These are phyloP conservation scores for Phytophthora constricta DNA, from an alignment of 352 stramenopile genomes.

Conservation along the genomic window DNA sequence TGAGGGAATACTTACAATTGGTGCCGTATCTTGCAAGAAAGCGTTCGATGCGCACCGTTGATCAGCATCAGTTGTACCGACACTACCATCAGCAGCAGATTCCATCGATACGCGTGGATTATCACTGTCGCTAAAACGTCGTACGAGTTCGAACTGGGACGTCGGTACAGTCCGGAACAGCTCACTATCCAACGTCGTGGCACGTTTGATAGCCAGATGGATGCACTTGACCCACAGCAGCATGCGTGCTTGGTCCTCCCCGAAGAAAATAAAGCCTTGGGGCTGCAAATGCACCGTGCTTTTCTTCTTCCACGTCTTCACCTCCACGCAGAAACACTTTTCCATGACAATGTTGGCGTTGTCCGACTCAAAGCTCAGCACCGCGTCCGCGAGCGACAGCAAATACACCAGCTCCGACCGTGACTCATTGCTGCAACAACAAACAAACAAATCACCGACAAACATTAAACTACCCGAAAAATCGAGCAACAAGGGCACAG, in stretches of 20 bases:
- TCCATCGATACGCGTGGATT: conserved; percentile 23
- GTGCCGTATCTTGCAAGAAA: not conserved
- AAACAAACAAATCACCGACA: not conserved
- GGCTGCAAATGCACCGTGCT: conserved; percentile 60
- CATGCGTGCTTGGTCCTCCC: conserved; percentile 73
- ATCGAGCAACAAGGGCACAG: too few relatives aligned
- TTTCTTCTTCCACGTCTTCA: conserved; percentile 75
- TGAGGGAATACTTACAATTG: not conserved
- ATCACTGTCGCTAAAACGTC: conserved; percentile 27
- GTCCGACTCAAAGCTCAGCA: conserved; percentile 74
- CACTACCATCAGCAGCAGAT: not conserved
- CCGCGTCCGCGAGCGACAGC: conserved; percentile 60
- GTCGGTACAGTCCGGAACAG: conserved; percentile 40
- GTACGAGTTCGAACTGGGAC: conserved; percentile 20
- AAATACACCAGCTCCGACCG: conserved; percentile 63
- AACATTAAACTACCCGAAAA: not conserved
- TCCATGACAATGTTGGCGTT: conserved; percentile 73
- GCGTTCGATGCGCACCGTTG: conserved; percentile 8
- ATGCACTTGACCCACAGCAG: conserved; percentile 83
- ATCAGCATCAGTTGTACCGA: not conserved
- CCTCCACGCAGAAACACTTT: conserved; percentile 80
- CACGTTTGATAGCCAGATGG: conserved; percentile 65
- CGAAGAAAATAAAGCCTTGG: conserved; percentile 78
- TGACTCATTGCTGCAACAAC: conserved; percentile 54
- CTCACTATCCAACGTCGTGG: conserved; percentile 45